Conservation (phyloP, 768 basidiomycete genomes). For the Pleurotus ostreatus region DNA sequence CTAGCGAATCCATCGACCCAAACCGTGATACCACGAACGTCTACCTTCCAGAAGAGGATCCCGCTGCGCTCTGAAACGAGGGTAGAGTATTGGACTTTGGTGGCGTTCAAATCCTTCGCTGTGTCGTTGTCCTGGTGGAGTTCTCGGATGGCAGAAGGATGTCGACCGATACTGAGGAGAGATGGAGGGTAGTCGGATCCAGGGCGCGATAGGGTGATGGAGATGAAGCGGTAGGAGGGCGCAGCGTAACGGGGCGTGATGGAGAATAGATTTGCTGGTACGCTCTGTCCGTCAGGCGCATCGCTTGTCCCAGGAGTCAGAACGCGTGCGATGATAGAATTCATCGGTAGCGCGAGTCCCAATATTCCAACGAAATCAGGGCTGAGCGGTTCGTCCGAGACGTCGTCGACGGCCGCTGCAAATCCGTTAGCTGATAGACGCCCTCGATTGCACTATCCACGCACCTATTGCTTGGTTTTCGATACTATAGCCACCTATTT, state of each 20-base stretch:
- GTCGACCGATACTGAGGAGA: constrained; percentile 64
- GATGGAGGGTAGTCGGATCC: constrained; percentile 55
- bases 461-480: constrained; percentile 67
- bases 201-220: constrained; percentile 64
- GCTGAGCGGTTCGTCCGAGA: constrained; percentile 55
- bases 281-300: constrained; percentile 59
- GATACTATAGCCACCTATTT: constrained; percentile 62
- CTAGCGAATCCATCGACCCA: constrained; percentile 44
- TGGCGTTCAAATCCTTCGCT: constrained; percentile 41
- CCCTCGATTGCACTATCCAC: constrained; percentile 11
- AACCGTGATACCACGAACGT: constrained; percentile 54
- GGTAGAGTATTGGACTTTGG: constrained; percentile 42
- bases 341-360: constrained; percentile 69
- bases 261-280: constrained; percentile 69
- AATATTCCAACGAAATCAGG: constrained; percentile 61
- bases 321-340: constrained; percentile 56
- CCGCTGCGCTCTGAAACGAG: constrained; percentile 39
- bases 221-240: constrained; percentile 62
- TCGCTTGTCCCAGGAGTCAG: constrained; percentile 48
- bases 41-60: constrained; percentile 59
- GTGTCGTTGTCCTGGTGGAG: constrained; percentile 3
- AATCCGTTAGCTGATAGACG: neutral
- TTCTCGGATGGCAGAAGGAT: constrained; percentile 41
- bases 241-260: constrained; percentile 50
- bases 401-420: constrained; percentile 54